Base-by-base conservation (phyloP, 148 eudicot genomes). In the Linanthus parryae region DNA sequence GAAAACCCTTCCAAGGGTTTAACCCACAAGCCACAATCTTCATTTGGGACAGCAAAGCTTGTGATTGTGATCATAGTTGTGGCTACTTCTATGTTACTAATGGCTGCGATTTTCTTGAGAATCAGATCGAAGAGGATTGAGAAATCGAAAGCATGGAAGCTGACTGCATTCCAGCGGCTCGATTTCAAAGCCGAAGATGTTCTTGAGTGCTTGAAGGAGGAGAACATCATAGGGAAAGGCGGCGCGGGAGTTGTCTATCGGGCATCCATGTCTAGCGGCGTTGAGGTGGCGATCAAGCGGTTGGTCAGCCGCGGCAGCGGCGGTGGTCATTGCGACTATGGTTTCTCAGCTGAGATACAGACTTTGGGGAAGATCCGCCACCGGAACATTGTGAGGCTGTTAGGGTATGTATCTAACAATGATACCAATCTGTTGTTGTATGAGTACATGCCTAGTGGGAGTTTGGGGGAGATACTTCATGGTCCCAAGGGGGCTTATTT, bases 361-460 rank as follows among this genome's bases (percentile, higher is more conserved):
- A 94, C 99, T 0, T 56, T 94, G 5, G 99, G 99, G 6, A 69
- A 64, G 30, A 88, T 94, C 18, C 56, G 82, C 40, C 96, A 94
- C 69, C 69, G 96, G 45, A 57, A 88, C 50, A 88, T 94, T 1
- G 99, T 94, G 6, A 57, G 83, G 17, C 50, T 94, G 44, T 48
- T 94, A 8, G 99, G 99, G 12, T 88, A 75, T 10, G 82, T 88
- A 10, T 82, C 85, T 18, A 94, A 94, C 46, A 76, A 56, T 37
- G 99, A 94, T 17, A 70, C 83, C 0, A 94, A 84, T 26, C 45
- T 94, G 64, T 45, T 92, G 47, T 44, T 92, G 44, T 92, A 92
- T 26, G 99, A 92, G 73, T 92, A 79, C 69, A 92, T 92, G 96
- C 59, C 83, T 2, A 81, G 82, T 41, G 99, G 99, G 50, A 92